Conservation (phyloP, 2,329 filamentous ascomycete species). For the Claviceps paspali region DNA sequence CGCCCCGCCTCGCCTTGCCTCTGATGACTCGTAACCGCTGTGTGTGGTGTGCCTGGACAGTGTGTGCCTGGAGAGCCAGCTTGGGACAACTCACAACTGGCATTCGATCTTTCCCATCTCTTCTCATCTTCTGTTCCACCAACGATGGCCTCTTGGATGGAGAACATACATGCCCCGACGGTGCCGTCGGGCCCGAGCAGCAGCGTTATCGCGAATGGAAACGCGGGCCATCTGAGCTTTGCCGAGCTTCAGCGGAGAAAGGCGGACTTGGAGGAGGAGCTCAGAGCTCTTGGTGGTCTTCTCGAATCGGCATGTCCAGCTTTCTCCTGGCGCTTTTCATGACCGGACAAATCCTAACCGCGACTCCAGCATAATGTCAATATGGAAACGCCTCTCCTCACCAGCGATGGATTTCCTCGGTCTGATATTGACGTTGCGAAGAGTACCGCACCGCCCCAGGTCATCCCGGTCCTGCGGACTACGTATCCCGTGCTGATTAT, state of each 20-base stretch:
- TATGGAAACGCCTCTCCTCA: slow-evolving; percentile 81
- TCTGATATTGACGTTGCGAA: slow-evolving; percentile 91
- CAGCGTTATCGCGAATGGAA: slow-evolving; percentile 42
- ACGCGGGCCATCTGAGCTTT: slow-evolving; percentile 51
- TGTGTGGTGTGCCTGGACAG: too few relatives aligned
- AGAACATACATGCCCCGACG: slow-evolving; percentile 42
- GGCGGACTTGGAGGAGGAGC: slow-evolving; percentile 69
- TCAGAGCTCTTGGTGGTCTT: slow-evolving; percentile 69
- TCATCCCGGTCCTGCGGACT: background rate
- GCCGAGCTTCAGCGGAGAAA: slow-evolving; percentile 73
- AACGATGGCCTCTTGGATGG: slow-evolving; percentile 21
- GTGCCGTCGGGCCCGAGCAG: slow-evolving; percentile 62
- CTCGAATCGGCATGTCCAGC: slow-evolving; percentile 62
- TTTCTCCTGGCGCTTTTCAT: background rate
- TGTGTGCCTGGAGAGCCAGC: too few relatives aligned
- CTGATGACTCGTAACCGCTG: too few relatives aligned
- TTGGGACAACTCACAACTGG: too few relatives aligned
- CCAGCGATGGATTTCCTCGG: slow-evolving; percentile 80
- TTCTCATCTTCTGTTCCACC: too few relatives aligned
- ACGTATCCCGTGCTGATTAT: slow-evolving; percentile 6
- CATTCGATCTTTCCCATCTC: background rate
- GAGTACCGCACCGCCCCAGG: slow-evolving; percentile 52
- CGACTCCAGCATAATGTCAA: slow-evolving; percentile 63
- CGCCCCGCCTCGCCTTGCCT: too few relatives aligned
- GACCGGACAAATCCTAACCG: slow-evolving; percentile 9